Conservation (phyloP, 306 rosid genomes). For the Spatholobus suberectus region DNA sequence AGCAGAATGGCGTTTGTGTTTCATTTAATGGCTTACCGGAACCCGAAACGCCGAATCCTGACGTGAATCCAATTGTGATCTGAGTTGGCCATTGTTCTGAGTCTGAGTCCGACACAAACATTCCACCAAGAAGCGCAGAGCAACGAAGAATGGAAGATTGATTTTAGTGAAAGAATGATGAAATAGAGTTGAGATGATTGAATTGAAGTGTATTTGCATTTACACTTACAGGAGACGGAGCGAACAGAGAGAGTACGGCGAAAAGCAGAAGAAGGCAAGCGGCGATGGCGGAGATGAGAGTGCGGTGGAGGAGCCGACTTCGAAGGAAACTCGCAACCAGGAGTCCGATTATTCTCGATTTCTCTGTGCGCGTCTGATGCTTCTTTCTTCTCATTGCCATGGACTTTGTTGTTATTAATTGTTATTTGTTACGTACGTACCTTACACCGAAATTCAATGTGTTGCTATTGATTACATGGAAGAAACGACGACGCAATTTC, state of each 20-base stretch:
- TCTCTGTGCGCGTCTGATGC: background rate
- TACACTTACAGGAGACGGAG: slow-evolving; percentile 44
- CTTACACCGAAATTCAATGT: background rate
- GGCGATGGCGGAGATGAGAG: slow-evolving; percentile 62
- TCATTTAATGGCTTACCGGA: slow-evolving; percentile 42
- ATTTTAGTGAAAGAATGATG: background rate
- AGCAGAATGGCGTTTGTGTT: background rate
- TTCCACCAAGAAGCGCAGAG: background rate
- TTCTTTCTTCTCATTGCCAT: slow-evolving; percentile 48
- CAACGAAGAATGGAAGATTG: background rate
- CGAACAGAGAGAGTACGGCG: slow-evolving; percentile 52
- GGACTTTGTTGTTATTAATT: slow-evolving; percentile 23
- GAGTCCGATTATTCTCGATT: slow-evolving; percentile 27
- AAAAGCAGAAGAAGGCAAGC: slow-evolving; percentile 63
- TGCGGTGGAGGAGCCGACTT: slow-evolving; percentile 50
- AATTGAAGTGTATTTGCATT: slow-evolving; percentile 20
- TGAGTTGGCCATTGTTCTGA: slow-evolving; percentile 43
- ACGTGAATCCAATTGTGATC: slow-evolving; percentile 30
- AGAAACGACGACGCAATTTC: slow-evolving; percentile 1
- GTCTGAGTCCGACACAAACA: background rate
- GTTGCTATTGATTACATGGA: background rate
- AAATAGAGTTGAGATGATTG: background rate
- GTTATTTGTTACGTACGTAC: no score
- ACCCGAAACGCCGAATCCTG: slow-evolving; percentile 42
- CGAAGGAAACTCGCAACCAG: slow-evolving; percentile 45